phyloP scores from a whole-genome alignment of 2,329 filamentous ascomycete species.

The Nigrospora oryzae region DNA sequence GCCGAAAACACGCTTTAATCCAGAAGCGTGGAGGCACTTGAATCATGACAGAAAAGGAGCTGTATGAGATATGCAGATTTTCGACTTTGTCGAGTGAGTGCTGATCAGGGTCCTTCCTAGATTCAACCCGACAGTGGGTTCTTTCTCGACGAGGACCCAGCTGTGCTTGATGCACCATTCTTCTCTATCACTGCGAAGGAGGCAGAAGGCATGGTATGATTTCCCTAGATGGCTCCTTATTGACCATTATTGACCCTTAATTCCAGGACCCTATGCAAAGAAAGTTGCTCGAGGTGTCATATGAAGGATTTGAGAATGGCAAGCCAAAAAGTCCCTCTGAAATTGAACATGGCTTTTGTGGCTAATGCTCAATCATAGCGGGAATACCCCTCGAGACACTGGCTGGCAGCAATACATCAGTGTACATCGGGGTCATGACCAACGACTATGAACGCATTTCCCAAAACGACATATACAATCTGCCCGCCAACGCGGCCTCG shows the following conservation, averaged over 20 bases:
- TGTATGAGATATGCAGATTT: no score
- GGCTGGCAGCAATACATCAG: neutral
- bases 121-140: no score
- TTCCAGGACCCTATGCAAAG: conserved; percentile 10
- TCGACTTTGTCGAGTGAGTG: no score
- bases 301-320: neutral
- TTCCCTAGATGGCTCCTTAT: no score
- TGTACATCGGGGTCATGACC: conserved; percentile 1
- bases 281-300: neutral
- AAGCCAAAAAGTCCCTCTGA: neutral
- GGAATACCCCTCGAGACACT: neutral
- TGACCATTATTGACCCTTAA: no score
- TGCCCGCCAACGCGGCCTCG: conserved; percentile 2
- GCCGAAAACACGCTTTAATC: no score
- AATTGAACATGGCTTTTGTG: neutral
- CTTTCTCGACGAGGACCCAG: conserved; percentile 9
- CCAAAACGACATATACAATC: neutral
- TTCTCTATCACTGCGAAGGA: conserved; percentile 8
- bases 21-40: no score
- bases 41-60: no score
- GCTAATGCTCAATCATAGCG: neutral
- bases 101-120: no score
- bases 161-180: conserved; percentile 11
- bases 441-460: neutral
- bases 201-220: conserved; percentile 8